Evolutionary conservation across 345 rosid species (phyloP).

Genomic region (Acer campestre): DNA sequence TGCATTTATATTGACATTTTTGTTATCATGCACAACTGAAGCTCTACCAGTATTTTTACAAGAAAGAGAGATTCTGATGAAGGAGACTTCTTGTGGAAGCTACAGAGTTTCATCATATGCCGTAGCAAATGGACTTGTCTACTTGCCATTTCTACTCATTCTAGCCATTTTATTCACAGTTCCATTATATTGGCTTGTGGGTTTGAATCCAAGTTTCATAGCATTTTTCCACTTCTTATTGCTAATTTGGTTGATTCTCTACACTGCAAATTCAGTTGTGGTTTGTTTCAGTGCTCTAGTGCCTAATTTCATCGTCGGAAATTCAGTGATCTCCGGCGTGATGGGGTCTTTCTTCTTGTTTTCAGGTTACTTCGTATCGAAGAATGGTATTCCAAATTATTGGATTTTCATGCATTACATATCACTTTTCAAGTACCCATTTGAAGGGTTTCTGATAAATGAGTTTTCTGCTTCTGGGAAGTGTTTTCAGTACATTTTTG

Average conservation of each 20-base stretch:
- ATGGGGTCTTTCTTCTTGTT: conserved; percentile 97
- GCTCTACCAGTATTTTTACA: conserved; percentile 88
- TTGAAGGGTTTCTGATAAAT: conserved; percentile 87
- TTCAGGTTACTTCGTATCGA: conserved; percentile 93
- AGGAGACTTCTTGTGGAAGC: conserved; percentile 84
- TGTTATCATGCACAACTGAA: conserved; percentile 84
- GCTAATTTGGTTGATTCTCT: conserved; percentile 89
- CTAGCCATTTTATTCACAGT: conserved; percentile 66
- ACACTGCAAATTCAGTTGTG: conserved; percentile 95
- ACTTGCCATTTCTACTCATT: conserved; percentile 89
- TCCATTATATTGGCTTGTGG: conserved; percentile 92
- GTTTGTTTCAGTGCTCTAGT: conserved; percentile 91
- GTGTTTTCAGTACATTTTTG: conserved; percentile 73
- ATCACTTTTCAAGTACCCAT: conserved; percentile 93
- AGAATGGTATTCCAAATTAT: conserved; percentile 71
- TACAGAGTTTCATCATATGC: conserved; percentile 91
- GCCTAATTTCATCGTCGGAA: conserved; percentile 90
- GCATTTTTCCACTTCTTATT: conserved; percentile 76
- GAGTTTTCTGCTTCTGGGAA: conserved; percentile 81
- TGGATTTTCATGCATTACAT: conserved; percentile 98
- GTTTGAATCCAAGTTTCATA: conserved; percentile 60
- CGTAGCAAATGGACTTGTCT: conserved; percentile 81
- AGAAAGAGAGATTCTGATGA: conserved; percentile 92
- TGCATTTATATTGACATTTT: conserved; percentile 84
- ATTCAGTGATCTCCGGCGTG: conserved; percentile 86